phyloP scores from a whole-genome alignment of 2,329 filamentous ascomycete species.

The Phaeosphaeriaceae sp. region DNA sequence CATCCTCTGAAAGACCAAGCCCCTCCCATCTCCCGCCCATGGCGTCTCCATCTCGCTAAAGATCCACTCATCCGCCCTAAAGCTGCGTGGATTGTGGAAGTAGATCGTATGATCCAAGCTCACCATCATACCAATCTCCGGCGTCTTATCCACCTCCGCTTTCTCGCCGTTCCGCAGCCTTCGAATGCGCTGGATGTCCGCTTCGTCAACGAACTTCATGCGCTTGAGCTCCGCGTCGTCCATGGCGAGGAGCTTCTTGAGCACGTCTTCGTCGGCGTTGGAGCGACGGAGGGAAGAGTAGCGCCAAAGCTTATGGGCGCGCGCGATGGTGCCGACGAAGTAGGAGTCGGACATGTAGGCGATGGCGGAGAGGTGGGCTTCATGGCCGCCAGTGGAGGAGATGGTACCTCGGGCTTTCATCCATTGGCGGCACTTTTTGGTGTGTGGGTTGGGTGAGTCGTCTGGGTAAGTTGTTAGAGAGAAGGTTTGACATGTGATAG shows the following conservation, averaged over 20 bases:
- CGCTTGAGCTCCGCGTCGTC: conserved; percentile 52
- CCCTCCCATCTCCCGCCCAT: conserved; percentile 80
- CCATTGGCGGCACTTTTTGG: conserved; percentile 73
- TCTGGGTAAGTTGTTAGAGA: conserved; percentile 37
- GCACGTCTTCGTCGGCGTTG: conserved; percentile 51
- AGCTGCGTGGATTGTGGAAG: conserved; percentile 59
- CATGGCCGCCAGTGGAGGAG: conserved; percentile 73
- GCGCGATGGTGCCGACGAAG: conserved; percentile 88
- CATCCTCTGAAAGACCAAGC: conserved; percentile 77
- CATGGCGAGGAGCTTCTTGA: conserved; percentile 54
- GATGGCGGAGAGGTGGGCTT: conserved; percentile 84
- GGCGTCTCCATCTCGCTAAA: conserved; percentile 80
- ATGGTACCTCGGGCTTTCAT: conserved; percentile 77
- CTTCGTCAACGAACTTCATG: conserved; percentile 54
- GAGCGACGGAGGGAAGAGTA: conserved; percentile 62
- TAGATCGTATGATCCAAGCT: conserved; percentile 74
- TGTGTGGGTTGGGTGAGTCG: conserved; percentile 61
- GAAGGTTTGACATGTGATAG: conserved; percentile 18
- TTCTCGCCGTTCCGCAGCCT: conserved; percentile 50
- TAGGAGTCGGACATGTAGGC: conserved; percentile 93
- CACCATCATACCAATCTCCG: conserved; percentile 82
- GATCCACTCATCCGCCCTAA: conserved; percentile 73
- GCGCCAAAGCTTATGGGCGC: conserved; percentile 81
- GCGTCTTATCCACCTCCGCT: conserved; percentile 56
- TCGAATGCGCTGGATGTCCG: conserved; percentile 57